Conservation (phyloP, 257 asterid species). For the Plectranthus barbatus region DNA sequence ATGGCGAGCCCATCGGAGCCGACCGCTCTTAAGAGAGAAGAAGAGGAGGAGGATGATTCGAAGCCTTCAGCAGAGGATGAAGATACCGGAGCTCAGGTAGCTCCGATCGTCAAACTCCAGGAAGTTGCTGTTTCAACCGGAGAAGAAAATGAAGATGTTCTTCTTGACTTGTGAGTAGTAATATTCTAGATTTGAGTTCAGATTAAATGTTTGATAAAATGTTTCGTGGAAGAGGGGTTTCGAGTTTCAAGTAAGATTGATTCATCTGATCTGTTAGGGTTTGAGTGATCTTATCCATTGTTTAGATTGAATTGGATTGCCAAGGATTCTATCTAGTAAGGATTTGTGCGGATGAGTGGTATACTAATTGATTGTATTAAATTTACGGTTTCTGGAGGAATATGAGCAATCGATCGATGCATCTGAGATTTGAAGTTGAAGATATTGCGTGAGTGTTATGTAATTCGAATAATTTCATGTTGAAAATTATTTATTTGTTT, state of each 20-base stretch:
- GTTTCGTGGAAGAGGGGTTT: background rate
- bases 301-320: background rate
- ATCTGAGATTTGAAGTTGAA: too few species aligned
- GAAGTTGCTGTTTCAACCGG: conserved; percentile 77
- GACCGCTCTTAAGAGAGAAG: conserved; percentile 28
- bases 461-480: background rate
- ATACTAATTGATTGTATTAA: background rate
- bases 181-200: background rate
- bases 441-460: too few species aligned
- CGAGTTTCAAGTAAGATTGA: background rate
- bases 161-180: conserved; percentile 56
- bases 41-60: conserved; percentile 42
- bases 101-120: conserved; percentile 64
- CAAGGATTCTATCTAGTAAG: too few species aligned
- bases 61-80: conserved; percentile 53
- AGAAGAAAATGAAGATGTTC: conserved; percentile 65
- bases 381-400: background rate
- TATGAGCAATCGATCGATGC: background rate
- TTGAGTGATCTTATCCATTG: background rate
- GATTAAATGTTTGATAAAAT: background rate
- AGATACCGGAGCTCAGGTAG: conserved; percentile 77
- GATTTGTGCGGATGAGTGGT: too few species aligned
- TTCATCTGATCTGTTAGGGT: too few species aligned
- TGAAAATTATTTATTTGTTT: background rate
- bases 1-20: conserved; percentile 52